Conservation (phyloP, 345 rosid species). For the Salix arbutifolia region DNA sequence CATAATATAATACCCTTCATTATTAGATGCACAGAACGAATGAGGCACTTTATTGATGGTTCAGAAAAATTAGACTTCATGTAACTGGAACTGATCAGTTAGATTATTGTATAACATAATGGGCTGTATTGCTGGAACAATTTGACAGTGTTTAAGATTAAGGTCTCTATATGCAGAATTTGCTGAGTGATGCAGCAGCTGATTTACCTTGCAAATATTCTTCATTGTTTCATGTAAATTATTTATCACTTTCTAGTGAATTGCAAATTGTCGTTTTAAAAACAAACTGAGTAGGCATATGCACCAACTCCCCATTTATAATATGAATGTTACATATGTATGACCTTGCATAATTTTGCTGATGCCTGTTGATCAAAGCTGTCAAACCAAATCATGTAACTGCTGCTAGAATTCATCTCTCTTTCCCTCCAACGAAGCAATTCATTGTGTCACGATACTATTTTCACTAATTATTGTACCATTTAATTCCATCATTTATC, state of each 20-base stretch:
- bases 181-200: neutral
- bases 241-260: neutral
- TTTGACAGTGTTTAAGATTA: neutral
- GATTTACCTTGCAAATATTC: neutral
- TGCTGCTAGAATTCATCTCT: no score
- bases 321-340: no score
- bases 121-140: neutral
- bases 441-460: neutral
- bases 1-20: no score
- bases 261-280: neutral
- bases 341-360: no score
- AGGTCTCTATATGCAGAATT: neutral
- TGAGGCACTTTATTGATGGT: no score
- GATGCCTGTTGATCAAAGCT: no score
- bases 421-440: neutral
- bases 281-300: no score
- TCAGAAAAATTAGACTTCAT: no score
- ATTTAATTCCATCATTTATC: conserved; percentile 1
- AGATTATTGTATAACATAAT: neutral
- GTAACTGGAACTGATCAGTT: no score
- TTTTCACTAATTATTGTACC: neutral
- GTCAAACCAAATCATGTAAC: no score
- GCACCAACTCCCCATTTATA: no score
- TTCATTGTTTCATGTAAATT: neutral
- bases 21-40: no score